Conservation (phyloP, 202 grass and related monocot genomes). For the Elaeis oleifera region DNA sequence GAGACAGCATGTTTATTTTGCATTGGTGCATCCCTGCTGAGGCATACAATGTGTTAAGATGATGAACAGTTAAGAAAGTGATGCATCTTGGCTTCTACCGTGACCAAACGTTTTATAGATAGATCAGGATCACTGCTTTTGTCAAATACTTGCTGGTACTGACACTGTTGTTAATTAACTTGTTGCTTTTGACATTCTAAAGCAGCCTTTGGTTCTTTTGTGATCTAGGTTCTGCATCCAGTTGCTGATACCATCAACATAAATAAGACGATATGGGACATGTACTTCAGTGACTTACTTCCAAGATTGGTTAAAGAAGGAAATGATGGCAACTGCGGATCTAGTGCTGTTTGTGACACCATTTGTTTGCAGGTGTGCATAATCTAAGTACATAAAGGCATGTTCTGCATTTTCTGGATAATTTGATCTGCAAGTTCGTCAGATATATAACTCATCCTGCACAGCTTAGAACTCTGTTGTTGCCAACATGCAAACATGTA, state of each 20-base stretch:
- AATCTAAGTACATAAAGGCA: background rate
- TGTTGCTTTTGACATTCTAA: no score
- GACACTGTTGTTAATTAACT: no score
- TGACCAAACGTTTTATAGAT: no score
- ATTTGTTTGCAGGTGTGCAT: constrained; percentile 69
- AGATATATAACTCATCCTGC: background rate
- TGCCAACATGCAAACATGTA: no score
- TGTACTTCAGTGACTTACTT: constrained; percentile 85
- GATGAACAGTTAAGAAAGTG: no score
- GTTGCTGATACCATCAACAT: constrained; percentile 85
- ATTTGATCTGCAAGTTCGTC: background rate
- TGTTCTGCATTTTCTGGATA: background rate
- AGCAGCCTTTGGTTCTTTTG: background rate
- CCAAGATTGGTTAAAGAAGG: constrained; percentile 70
- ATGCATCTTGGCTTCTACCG: no score
- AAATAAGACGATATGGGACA: constrained; percentile 76
- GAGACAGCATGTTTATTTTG: no score
- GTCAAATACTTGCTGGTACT: no score
- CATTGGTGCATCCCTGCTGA: no score
- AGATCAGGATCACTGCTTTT: no score
- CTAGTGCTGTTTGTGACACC: constrained; percentile 80
- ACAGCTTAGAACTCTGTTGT: no score
- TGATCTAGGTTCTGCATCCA: constrained; percentile 61
- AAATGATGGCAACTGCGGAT: constrained; percentile 82
- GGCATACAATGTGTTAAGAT: no score